These are phyloP conservation scores for Crepidotus variabilis DNA, from an alignment of 768 basidiomycete species.

Conservation along the genomic window DNA sequence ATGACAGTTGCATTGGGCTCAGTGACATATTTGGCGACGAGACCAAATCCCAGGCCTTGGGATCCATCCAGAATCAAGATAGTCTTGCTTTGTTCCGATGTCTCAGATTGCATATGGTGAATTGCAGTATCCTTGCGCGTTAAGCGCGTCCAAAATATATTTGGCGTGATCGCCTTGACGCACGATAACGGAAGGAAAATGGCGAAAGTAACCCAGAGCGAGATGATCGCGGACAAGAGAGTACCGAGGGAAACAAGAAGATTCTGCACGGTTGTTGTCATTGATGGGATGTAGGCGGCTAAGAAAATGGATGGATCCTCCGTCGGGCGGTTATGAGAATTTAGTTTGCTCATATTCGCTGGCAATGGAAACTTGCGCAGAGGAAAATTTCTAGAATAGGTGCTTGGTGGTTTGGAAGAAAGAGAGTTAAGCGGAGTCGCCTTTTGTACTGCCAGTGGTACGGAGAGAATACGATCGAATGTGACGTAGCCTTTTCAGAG, in stretches of 20 bases:
- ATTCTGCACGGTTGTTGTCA: slow-evolving; percentile 19
- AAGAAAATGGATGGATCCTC: not conserved
- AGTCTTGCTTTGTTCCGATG: slow-evolving; percentile 10
- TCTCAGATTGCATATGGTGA: slow-evolving; percentile 9
- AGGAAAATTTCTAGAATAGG: no score
- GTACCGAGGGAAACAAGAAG: slow-evolving; percentile 20
- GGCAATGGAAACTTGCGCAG: no score
- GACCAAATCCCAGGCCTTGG: slow-evolving; percentile 23
- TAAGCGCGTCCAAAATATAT: slow-evolving; percentile 1
- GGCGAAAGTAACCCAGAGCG: slow-evolving; percentile 18
- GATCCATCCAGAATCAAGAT: slow-evolving; percentile 24
- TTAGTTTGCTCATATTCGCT: no score
- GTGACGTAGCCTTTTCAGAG: not conserved
- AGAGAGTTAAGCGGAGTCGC: no score
- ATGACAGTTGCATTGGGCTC: slow-evolving; percentile 23
- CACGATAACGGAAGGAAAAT: slow-evolving; percentile 19
- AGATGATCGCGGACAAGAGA: slow-evolving; percentile 11
- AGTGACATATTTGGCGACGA: slow-evolving; percentile 24
- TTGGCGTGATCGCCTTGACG: not conserved
- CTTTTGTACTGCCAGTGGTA: not conserved
- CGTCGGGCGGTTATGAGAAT: no score
- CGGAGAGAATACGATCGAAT: not conserved
- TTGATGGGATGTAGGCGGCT: not conserved
- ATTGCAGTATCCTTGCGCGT: not conserved
- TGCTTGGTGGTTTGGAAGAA: no score